Evolutionary conservation across 2,329 filamentous ascomycete species (phyloP), one percentile per base, ranked within the genome.

Genomic region (Xylaria sp.): DNA sequence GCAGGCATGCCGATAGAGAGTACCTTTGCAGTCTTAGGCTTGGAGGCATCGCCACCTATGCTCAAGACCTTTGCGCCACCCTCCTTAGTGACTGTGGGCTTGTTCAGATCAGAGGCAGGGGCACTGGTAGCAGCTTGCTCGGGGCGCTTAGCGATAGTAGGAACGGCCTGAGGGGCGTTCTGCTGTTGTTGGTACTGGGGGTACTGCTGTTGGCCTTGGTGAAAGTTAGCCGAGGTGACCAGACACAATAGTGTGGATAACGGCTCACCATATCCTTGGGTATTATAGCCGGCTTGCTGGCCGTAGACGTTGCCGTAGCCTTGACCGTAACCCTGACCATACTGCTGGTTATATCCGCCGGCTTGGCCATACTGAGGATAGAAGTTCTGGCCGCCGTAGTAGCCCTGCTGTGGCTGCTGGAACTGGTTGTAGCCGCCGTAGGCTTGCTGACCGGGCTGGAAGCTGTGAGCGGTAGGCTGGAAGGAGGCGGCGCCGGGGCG

Each of bases 371-470:
- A 89, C 75, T 89, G 87, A 62, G 85, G 83, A 74, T 90, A 91
- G 65, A 81, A 82, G 65, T 79, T 79, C 66, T 83, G 80, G 61
- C 79, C 79, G 44, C 80, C 81, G 70, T 90, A 91, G 68, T 83
- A 83, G 59, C 78, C 79, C 66, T 83, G 80, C 74, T 67, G 65
- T 63, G 83, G 80, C 74, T 83, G 80, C 74, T 88, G 87, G 70
- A 88, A 86, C 73, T 88, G 87, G 49, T 82, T 83, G 57, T 86
- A 90, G 72, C 83, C 87, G 70, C 89, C 84, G 63, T 84, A 89
- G 75, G 86, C 94, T 69, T 83, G 81, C 79, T 94, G 92, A 58
- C 91, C 91, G 9, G 92, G 92, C 65, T 90, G 88, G 80, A 94
- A 95, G 26, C 87, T 80, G 70, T 88, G 83, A 40, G 91, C 92